phyloP scores from a whole-genome alignment of 805 yeast species.

The Cephaloascus fragrans region DNA sequence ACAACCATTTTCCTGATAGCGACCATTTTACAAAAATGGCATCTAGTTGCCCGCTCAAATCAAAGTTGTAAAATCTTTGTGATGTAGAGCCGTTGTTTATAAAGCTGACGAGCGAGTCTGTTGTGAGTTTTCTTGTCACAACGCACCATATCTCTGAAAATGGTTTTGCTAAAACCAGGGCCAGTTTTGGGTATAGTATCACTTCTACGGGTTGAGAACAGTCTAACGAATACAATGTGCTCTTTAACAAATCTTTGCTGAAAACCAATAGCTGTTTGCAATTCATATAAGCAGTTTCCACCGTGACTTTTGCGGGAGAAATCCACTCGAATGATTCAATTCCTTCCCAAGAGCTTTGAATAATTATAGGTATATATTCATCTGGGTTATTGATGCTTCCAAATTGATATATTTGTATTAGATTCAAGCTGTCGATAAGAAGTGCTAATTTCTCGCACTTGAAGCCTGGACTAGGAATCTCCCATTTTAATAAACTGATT shows the following conservation, averaged over 20 bases:
- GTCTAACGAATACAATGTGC: constrained; percentile 1
- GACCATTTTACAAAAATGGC: neutral
- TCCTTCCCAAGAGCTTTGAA: constrained; percentile 1
- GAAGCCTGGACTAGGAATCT: neutral
- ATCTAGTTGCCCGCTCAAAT: neutral
- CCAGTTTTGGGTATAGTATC: neutral
- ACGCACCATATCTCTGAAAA: neutral
- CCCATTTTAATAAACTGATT: neutral
- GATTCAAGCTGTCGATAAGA: neutral
- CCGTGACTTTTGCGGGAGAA: neutral
- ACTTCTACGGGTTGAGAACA: neutral
- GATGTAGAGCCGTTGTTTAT: neutral
- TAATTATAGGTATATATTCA: neutral
- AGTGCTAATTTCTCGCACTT: neutral
- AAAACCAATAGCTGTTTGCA: constrained; percentile 1
- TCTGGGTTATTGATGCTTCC: neutral
- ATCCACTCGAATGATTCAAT: constrained; percentile 1
- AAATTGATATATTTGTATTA: neutral
- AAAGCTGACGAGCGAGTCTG: neutral
- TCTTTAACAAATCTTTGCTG: constrained; percentile 1
- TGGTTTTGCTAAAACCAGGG: neutral
- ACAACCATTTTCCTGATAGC: neutral
- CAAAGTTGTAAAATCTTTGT: neutral
- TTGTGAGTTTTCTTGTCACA: neutral
- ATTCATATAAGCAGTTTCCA: neutral